phyloP scores from a whole-genome alignment of 2,329 filamentous ascomycete genomes.

The Phaeosphaeria sp. region DNA sequence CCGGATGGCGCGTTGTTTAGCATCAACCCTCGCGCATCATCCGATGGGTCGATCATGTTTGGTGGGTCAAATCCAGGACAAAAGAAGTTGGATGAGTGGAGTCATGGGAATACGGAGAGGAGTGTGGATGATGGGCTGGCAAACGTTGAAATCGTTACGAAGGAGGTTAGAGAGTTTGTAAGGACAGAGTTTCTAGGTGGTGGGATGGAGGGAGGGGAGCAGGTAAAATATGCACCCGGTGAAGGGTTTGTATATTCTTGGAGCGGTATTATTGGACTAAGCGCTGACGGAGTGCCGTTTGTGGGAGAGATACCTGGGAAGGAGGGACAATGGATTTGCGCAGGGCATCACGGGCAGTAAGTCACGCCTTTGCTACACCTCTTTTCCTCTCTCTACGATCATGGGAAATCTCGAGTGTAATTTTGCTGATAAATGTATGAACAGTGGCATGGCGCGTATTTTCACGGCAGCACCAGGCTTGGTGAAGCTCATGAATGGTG shows the following conservation, averaged over 20 bases:
- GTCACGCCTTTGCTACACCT: too few relatives aligned
- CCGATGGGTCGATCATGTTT: conserved; percentile 42
- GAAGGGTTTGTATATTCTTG: conserved; percentile 40
- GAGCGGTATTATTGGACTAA: conserved; percentile 37
- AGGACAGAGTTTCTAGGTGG: conserved; percentile 33
- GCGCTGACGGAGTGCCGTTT: conserved; percentile 34
- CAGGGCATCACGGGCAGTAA: conserved; percentile 38
- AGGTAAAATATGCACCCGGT: conserved; percentile 31
- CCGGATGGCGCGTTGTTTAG: conserved; percentile 37
- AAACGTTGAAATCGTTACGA: conserved; percentile 30
- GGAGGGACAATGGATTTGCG: conserved; percentile 34
- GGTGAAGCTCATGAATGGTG: conserved; percentile 30
- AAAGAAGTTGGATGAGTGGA: conserved; percentile 35
- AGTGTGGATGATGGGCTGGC: conserved; percentile 39
- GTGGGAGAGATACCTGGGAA: conserved; percentile 31
- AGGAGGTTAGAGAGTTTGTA: conserved; percentile 31
- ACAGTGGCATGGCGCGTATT: conserved; percentile 34
- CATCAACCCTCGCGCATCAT: conserved; percentile 41
- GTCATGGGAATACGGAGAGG: conserved; percentile 34
- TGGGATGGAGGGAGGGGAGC: conserved; percentile 25
- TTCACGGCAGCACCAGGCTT: conserved; percentile 37
- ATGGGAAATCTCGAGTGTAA: not conserved
- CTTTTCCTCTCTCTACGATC: too few relatives aligned
- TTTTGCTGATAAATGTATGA: conserved; percentile 1
- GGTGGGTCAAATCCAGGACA: conserved; percentile 44